Conservation (phyloP, 768 basidiomycete species). For the Pulveroboletus frians region DNA sequence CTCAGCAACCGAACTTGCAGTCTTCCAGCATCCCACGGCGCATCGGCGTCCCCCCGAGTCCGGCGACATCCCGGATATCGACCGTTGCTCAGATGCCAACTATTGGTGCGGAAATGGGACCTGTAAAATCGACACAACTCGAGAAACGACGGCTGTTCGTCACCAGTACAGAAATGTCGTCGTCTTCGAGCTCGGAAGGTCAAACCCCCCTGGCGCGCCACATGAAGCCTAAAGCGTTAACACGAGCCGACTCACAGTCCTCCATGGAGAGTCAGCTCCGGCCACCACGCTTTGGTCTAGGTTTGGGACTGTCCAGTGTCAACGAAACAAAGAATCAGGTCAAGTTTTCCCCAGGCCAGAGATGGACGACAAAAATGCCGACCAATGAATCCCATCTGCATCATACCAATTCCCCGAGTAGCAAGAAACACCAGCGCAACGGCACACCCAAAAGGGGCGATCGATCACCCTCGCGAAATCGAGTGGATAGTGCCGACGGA, state of each 20-base stretch:
- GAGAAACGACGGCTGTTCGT: slow-evolving; percentile 40
- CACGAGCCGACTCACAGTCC: slow-evolving; percentile 19
- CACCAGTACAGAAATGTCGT: slow-evolving; percentile 40
- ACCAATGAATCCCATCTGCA: slow-evolving; percentile 3
- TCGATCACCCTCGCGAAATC: slow-evolving; percentile 5
- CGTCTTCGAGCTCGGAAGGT: slow-evolving; percentile 40
- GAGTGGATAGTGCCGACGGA: slow-evolving; percentile 6
- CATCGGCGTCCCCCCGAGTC: slow-evolving; percentile 12
- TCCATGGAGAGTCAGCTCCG: slow-evolving; percentile 21
- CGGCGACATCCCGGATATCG: slow-evolving; percentile 12
- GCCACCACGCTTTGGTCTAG: slow-evolving; percentile 28
- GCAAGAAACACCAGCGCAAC: slow-evolving; percentile 9
- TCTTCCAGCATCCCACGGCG: slow-evolving; percentile 27
- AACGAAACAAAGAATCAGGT: slow-evolving; percentile 8
- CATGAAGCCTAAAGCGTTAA: slow-evolving; percentile 12
- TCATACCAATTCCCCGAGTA: slow-evolving; percentile 2
- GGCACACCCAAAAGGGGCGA: slow-evolving; percentile 10
- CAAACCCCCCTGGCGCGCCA: slow-evolving; percentile 20
- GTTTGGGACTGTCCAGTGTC: slow-evolving; percentile 21
- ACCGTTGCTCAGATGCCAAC: slow-evolving; percentile 5
- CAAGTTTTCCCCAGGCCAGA: slow-evolving; percentile 11
- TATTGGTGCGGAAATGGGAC: slow-evolving; percentile 28
- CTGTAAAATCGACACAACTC: slow-evolving; percentile 21
- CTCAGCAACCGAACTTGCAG: slow-evolving; percentile 9
- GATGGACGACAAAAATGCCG: slow-evolving; percentile 10